Conservation (phyloP, 2,329 filamentous ascomycete genomes). For the Epicoccum sorghinum region DNA sequence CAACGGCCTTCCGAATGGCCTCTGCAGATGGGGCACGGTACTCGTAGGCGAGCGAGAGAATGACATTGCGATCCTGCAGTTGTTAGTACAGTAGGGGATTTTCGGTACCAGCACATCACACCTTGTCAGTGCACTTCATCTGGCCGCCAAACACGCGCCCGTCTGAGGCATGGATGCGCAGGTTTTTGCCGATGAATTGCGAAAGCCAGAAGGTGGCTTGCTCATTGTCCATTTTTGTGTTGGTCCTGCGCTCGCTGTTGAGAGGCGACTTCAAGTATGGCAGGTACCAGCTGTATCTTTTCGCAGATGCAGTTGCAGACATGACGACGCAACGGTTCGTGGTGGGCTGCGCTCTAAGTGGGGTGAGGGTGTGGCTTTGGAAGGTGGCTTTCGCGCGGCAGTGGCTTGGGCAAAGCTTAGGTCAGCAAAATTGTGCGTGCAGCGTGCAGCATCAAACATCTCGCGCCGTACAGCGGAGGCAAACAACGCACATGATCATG, state of each 20-base stretch:
- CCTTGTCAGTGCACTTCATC: conserved; percentile 94
- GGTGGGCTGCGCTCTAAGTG: conserved; percentile 17
- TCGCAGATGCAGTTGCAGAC: conserved; percentile 12
- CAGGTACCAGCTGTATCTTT: conserved; percentile 29
- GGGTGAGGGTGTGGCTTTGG: conserved; percentile 10
- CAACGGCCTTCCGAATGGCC: conserved; percentile 47
- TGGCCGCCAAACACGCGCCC: conserved; percentile 85
- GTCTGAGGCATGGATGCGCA: conserved; percentile 82
- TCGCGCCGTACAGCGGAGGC: neutral
- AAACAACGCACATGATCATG: conserved; percentile 32
- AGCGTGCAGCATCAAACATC: neutral
- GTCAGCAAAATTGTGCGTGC: conserved; percentile 22
- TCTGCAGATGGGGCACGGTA: conserved; percentile 73
- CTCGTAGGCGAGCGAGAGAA: conserved; percentile 85
- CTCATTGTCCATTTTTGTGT: conserved; percentile 54
- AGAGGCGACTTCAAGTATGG: conserved; percentile 20
- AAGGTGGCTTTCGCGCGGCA: conserved; percentile 7
- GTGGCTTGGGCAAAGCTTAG: conserved; percentile 13
- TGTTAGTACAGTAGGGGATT: neutral
- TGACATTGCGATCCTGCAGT: conserved; percentile 80
- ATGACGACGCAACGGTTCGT: conserved; percentile 9
- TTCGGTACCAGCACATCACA: conserved; percentile 51
- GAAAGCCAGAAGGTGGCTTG: conserved; percentile 63
- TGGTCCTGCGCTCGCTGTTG: conserved; percentile 1
- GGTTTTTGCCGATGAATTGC: conserved; percentile 75